Base-by-base conservation (phyloP, 1,284 basidiomycete genomes). In the Ganoderma meredithae region DNA sequence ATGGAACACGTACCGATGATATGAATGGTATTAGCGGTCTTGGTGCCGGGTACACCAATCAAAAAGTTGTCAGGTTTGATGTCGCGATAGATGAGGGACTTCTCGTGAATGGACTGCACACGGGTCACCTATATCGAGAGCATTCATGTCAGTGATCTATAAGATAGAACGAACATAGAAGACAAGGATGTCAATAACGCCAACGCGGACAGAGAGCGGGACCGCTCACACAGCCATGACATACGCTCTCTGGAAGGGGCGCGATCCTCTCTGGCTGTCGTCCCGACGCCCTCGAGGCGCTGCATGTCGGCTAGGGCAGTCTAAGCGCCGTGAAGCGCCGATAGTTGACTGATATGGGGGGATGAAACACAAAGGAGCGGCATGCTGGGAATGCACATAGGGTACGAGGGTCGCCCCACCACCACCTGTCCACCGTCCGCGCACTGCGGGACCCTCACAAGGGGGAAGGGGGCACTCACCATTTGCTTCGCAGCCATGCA, bases 21-120 rank as follows among this genome's bases (percentile, higher is more conserved):
- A 83, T 97, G 94, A 74, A 99, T 91, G 19, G 89, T 86, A 78
- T 97, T 97, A 65, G 96, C 94, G 41, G 86, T 93, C 84, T 96
- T 98, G 58, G 94, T 97, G 47, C 89, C 90, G n/a, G 96, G 94
- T 15, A 96, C 92, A 66, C 97, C 97, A 79, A 99, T 96, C 72
- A 99, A 84, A 81, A 99, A 99, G 84, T 99, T 99, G 85, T 99
- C 97, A 60, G 97, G 97, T 81, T 99, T 99, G 85, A 99, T 99
- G 80, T 99, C 98, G 73, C 97, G 95, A 84, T 99, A 98, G 76
- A 99, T 98, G 80, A 99, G 92, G 76, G 96, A 98, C 83, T 98
- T 97, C 76, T 98, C 97, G 83, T 99, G 97, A 72, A 99, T 94
- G 75, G 97, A 93, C 83, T 99, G 97, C 62, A 99, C 95, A 71